Percentiles rank a stretch among this genome's conserved stretches.
phyloP scores from a whole-genome alignment of 306 rosid genomes.

The Rosa rugosa region DNA sequence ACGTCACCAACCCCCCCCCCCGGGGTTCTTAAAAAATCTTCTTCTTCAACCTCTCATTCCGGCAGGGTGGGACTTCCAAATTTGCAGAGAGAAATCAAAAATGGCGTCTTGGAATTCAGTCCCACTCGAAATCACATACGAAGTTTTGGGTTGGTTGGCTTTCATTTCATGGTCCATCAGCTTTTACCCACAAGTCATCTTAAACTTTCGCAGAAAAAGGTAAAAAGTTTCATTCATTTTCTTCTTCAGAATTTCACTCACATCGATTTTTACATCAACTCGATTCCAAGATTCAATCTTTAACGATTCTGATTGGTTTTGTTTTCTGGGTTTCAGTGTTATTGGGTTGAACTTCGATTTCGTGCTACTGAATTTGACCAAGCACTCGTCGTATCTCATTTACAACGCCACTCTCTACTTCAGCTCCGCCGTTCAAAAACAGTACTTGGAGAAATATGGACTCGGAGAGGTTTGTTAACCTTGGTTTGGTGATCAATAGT shows the following conservation, averaged over 20 bases:
- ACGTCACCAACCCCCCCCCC: background rate
- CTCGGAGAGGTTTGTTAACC: constrained; percentile 42
- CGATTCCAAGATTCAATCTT: background rate
- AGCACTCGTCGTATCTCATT: constrained; percentile 67
- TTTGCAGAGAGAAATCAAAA: background rate
- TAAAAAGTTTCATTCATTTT: background rate
- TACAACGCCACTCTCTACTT: constrained; percentile 76
- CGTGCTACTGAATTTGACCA: constrained; percentile 70
- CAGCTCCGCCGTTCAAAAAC: constrained; percentile 63
- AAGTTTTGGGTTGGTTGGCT: constrained; percentile 74
- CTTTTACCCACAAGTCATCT: constrained; percentile 74
- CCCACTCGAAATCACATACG: constrained; percentile 52
- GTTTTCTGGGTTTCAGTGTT: constrained; percentile 43
- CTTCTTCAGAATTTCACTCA: too few species aligned
- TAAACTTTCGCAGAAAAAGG: constrained; percentile 76
- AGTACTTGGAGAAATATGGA: constrained; percentile 64
- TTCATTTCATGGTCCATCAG: constrained; percentile 66
- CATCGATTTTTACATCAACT: background rate
- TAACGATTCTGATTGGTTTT: background rate
- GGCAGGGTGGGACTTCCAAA: background rate
- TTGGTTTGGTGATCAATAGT: background rate
- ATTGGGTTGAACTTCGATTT: constrained; percentile 85
- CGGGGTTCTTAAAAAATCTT: background rate
- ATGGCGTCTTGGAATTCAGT: constrained; percentile 80
- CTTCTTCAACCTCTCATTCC: background rate